phyloP scores from a whole-genome alignment of 75 land plant species.

The Pseudotsuga menziesii region DNA sequence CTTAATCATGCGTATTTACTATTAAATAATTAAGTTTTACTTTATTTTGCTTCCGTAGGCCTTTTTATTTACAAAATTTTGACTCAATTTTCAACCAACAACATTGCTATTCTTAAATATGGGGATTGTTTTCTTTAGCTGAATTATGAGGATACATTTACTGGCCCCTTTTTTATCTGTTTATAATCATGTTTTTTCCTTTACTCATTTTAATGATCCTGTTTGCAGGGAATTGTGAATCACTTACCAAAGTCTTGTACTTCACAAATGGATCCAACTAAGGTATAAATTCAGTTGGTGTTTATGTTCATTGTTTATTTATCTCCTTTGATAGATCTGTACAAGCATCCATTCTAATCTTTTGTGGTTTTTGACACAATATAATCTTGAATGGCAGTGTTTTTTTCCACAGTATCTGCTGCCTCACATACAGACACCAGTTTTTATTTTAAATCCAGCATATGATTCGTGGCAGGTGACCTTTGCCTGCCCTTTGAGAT shows the following conservation, averaged over 20 bases:
- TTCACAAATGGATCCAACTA: constrained; percentile 37
- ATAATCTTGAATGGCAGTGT: constrained; percentile 41
- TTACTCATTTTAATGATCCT: background rate
- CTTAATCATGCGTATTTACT: no score
- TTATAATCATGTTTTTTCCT: background rate
- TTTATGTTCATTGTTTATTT: background rate
- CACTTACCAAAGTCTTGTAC: constrained; percentile 44
- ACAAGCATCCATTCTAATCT: background rate
- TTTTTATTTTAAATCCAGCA: constrained; percentile 65
- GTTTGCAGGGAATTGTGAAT: constrained; percentile 23
- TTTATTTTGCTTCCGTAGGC: no score
- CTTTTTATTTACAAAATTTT: no score
- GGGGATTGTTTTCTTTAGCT: no score
- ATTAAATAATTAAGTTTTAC: no score
- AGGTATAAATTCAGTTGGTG: constrained; percentile 19
- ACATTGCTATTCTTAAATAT: no score
- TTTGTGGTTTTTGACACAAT: background rate
- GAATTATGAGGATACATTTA: no score
- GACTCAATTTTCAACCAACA: no score
- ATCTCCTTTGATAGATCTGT: background rate
- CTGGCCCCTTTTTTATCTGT: background rate
- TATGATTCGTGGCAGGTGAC: constrained; percentile 84
- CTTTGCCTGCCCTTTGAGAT: background rate
- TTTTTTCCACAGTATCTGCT: constrained; percentile 71
- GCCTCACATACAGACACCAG: constrained; percentile 36